Base-by-base conservation (phyloP, 805 yeast species). In the Komagataella pastoris region DNA sequence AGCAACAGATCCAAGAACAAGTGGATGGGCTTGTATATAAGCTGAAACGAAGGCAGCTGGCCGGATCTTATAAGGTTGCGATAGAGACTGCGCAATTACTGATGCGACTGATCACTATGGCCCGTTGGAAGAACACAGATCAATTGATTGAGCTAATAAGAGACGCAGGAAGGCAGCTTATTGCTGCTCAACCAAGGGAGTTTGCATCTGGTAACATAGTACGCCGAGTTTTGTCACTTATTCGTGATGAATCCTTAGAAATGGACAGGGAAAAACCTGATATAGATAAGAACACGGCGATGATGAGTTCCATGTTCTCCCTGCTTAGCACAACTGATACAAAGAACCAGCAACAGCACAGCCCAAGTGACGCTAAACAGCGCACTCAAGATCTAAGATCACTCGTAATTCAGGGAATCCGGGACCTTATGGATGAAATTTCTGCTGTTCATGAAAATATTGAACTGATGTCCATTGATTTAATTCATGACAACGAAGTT, bases 401-500 rank as follows among this genome's bases (percentile, higher is more conserved):
- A 12, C 80, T 86, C 36, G 83, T 88, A 30, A 89, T 90, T 54
- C 96, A 91, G 66, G 96, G 95, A 5, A 90, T 93, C 55, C 83
- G 89, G 62, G 97, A 88, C 59, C 74, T 93, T 53, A 81, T 90
- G 52, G 98, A 93, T 66, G 99, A 93, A 66, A 85, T 93, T 51
- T 77, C 85, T 21, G 85, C 85, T 59, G 85, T 87, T 47, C 90
- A 88, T 61, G 98, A 91, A 59, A 91, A 91, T 53, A 83, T 93
- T 46, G 96, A 89, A 66, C 79, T 83, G 54, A 87, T 89, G 82
- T 85, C 96, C 17, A 85, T 84, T 44, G 99, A 93, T 62, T 75
- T 93, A 71, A 88, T 93, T 62, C 98, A 91, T 66, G 97, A 93
- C 60, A 85, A 89, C 62, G 93, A 86, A 65, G 77, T 86, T 19